phyloP scores from a whole-genome alignment of 2,329 filamentous ascomycete species.

The Blastomyces emzantsi region DNA sequence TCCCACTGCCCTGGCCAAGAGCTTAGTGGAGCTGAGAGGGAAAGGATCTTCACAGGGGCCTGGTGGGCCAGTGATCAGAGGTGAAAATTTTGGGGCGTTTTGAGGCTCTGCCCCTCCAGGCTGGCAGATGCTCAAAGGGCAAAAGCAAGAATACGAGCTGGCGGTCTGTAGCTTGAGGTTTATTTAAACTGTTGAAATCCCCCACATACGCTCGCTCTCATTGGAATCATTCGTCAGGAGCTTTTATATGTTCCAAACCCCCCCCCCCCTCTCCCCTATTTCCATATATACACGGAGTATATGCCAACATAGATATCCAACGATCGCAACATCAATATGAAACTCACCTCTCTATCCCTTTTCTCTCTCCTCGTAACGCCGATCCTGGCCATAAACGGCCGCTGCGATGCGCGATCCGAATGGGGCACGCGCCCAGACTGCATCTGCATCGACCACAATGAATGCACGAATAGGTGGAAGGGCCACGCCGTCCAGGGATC shows the following conservation, averaged over 20 bases:
- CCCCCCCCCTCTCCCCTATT: too few relatives aligned
- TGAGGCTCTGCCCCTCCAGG: neutral
- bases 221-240: too few relatives aligned
- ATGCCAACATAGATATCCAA: neutral
- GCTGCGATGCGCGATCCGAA: neutral
- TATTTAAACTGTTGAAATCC: neutral
- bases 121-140: neutral
- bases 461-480: neutral
- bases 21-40: neutral
- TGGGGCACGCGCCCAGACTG: conserved; percentile 3
- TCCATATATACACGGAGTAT: neutral
- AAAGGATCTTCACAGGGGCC: neutral
- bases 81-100: neutral
- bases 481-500: neutral
- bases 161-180: neutral
- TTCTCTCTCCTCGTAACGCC: neutral
- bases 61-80: neutral
- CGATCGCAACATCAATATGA: neutral
- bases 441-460: conserved; percentile 7
- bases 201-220: neutral
- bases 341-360: neutral
- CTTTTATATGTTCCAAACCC: neutral
- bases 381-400: conserved; percentile 1
- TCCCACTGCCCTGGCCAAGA: neutral
- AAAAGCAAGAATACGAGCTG: neutral